Percentiles rank a stretch among this genome's conserved stretches.
phyloP scores from a whole-genome alignment of 768 basidiomycete genomes.

The Suillus spraguei region DNA sequence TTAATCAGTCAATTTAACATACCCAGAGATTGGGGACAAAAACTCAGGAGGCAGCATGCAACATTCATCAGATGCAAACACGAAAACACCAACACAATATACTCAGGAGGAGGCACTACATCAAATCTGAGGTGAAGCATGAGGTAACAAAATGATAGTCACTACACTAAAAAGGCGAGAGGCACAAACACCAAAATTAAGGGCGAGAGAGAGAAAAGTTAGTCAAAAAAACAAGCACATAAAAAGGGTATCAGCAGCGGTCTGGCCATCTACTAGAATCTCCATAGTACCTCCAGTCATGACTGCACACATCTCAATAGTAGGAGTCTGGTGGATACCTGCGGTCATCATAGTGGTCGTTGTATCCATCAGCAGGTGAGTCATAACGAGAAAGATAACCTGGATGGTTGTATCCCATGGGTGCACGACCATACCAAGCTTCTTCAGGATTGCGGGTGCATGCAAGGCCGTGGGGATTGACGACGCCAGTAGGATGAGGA shows the following conservation, averaged over 20 bases:
- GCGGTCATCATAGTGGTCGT: not conserved
- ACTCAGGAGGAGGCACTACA: too few species aligned
- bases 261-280: not conserved
- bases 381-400: not conserved
- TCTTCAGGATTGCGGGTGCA: not conserved
- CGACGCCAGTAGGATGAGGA: not conserved
- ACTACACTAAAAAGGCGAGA: not conserved
- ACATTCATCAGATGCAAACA: too few species aligned
- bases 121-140: too few species aligned
- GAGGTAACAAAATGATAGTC: too few species aligned
- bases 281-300: not conserved
- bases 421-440: not conserved
- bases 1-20: too few species aligned
- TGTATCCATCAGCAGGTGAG: not conserved
- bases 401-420: not conserved
- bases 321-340: not conserved
- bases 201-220: not conserved
- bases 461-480: not conserved
- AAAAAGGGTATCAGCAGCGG: not conserved
- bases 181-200: too few species aligned
- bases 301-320: not conserved
- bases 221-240: not conserved
- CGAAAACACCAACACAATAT: too few species aligned
- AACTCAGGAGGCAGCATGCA: too few species aligned
- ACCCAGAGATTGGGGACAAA: too few species aligned